A percentile compares a stretch with the other conserved stretches of the same genome.
Evolutionary conservation across 1,139 yeast genomes (phyloP).

Genomic region (Spathaspora sp.): DNA sequence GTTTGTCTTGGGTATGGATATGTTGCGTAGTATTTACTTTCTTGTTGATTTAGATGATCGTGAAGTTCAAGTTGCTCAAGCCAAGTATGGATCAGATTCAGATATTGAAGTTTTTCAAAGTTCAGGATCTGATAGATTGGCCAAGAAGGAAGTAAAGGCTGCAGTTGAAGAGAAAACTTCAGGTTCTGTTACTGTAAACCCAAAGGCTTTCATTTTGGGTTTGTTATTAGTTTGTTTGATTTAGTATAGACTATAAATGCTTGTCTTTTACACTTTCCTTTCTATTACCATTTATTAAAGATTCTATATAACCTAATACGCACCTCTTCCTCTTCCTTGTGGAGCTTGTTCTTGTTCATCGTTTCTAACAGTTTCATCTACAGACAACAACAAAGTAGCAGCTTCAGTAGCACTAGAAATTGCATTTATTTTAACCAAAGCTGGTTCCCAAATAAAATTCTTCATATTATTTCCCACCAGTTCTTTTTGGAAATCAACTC

Average conservation of each 20-base stretch:
- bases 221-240: neutral
- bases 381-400: conserved; percentile 84
- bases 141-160: neutral
- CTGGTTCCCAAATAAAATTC: conserved; percentile 96
- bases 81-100: neutral
- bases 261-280: neutral
- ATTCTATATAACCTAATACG: conserved; percentile 19
- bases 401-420: conserved; percentile 97
- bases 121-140: neutral
- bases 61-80: conserved; percentile 3
- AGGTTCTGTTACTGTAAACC: neutral
- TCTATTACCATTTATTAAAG: too few relatives aligned
- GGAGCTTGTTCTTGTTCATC: conserved; percentile 59
- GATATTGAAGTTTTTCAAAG: neutral
- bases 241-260: neutral
- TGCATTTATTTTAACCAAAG: conserved; percentile 92
- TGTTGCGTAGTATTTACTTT: neutral
- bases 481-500: conserved; percentile 88
- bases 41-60: conserved; percentile 3
- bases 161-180: neutral
- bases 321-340: conserved; percentile 65
- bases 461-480: conserved; percentile 81
- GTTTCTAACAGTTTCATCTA: conserved; percentile 92
- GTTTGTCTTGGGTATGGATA: neutral
- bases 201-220: neutral